A percentile compares a stretch with the other conserved stretches of the same genome.
phyloP scores from a whole-genome alignment of 2,329 filamentous ascomycete species.

The Conoideocrella luteorostrata region DNA sequence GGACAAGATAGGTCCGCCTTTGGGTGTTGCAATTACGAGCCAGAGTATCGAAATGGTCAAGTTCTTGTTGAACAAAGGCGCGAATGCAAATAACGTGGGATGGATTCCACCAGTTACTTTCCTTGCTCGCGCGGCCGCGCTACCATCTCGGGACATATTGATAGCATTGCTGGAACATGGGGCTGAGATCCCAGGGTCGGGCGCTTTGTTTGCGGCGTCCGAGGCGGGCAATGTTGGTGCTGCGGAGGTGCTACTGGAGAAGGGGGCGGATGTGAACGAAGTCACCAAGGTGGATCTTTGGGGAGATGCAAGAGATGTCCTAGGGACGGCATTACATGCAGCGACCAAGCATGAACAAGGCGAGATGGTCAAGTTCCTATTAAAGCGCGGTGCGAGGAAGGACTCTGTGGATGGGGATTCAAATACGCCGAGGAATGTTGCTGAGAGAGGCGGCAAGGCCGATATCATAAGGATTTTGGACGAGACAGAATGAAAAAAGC shows the following conservation, averaged over 20 bases:
- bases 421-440: neutral
- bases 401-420: neutral
- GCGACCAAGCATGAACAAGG: neutral
- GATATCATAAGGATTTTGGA: neutral
- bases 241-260: neutral
- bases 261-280: slow-evolving; percentile 1
- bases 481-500: neutral
- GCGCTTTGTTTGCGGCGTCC: neutral
- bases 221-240: neutral
- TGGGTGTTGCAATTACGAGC: neutral
- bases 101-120: neutral
- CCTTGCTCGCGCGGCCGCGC: neutral
- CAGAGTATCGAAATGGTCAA: neutral
- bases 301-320: neutral
- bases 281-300: neutral
- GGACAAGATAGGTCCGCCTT: slow-evolving; percentile 1
- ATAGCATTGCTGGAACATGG: neutral
- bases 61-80: slow-evolving; percentile 2
- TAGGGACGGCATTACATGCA: slow-evolving; percentile 1
- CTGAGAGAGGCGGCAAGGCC: neutral
- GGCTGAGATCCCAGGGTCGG: neutral
- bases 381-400: neutral
- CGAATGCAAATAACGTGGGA: neutral
- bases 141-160: neutral
- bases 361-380: neutral